Conservation (phyloP, 192 early-diverging fungal species). For the Coemansia guatemalensis region DNA sequence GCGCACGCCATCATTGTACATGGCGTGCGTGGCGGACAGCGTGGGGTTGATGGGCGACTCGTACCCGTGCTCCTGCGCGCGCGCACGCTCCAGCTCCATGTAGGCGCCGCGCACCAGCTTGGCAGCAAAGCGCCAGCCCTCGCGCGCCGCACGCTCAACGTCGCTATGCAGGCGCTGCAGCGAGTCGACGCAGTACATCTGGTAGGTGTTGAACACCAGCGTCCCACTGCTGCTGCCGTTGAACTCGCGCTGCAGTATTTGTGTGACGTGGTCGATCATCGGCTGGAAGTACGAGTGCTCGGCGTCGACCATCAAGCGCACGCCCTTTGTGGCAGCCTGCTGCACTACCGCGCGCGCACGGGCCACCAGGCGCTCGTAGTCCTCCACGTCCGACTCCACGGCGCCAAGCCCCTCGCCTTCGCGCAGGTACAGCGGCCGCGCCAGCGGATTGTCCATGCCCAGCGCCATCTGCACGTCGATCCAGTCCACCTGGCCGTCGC, state of each 20-base stretch:
- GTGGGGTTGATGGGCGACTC: constrained; percentile 79
- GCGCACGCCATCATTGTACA: constrained; percentile 77
- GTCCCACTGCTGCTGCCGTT: constrained; percentile 60
- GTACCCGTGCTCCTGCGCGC: constrained; percentile 68
- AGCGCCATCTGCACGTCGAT: constrained; percentile 65
- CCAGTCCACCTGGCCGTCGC: constrained; percentile 63
- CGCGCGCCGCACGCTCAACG: constrained; percentile 62
- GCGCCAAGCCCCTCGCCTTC: constrained; percentile 20
- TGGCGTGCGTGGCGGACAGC: constrained; percentile 76
- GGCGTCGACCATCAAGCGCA: constrained; percentile 87
- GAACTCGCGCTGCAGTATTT: constrained; percentile 67
- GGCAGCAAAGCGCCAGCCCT: constrained; percentile 74
- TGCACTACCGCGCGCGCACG: constrained; percentile 68
- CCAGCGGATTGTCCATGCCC: constrained; percentile 60
- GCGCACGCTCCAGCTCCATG: constrained; percentile 71
- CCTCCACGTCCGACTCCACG: constrained; percentile 63
- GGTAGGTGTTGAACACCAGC: constrained; percentile 91
- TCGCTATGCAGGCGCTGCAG: constrained; percentile 64
- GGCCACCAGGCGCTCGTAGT: constrained; percentile 65
- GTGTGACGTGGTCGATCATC: constrained; percentile 82
- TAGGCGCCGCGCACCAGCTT: constrained; percentile 91
- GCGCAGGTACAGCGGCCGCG: constrained; percentile 52
- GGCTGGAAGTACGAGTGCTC: constrained; percentile 94
- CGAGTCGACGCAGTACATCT: constrained; percentile 87
- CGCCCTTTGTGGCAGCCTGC: constrained; percentile 61